Percentiles rank a stretch among this genome's conserved stretches.
These are phyloP conservation scores for Auricularia heimuer DNA, from an alignment of 768 basidiomycete species.

Conservation along the genomic window DNA sequence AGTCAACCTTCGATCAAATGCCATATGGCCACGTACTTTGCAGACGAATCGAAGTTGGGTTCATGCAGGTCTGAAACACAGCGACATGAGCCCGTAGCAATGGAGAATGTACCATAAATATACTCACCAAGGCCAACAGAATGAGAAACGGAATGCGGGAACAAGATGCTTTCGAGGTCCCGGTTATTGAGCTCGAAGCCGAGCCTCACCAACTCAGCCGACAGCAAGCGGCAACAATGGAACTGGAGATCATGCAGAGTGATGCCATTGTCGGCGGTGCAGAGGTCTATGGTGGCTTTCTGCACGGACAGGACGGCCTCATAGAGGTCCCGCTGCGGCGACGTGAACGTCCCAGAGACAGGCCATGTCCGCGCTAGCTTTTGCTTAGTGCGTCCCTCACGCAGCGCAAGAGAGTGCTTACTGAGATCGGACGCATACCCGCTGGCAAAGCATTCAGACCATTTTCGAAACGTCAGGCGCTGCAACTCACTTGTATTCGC, in stretches of 20 bases:
- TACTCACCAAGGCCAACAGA: slow-evolving; percentile 77
- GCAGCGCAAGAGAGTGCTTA: slow-evolving; percentile 23
- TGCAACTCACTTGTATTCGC: slow-evolving; percentile 69
- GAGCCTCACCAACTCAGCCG: slow-evolving; percentile 64
- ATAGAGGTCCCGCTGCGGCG: slow-evolving; percentile 80
- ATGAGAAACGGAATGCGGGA: slow-evolving; percentile 90
- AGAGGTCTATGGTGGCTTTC: slow-evolving; percentile 53
- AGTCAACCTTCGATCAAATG: background rate
- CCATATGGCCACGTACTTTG: slow-evolving; percentile 31
- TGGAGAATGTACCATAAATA: background rate
- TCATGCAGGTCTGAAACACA: slow-evolving; percentile 71
- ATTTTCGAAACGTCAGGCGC: background rate
- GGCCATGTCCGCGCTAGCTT: slow-evolving; percentile 76
- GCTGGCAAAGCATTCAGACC: slow-evolving; percentile 27
- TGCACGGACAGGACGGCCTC: slow-evolving; percentile 63
- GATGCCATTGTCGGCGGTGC: slow-evolving; percentile 45
- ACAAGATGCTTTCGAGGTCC: slow-evolving; percentile 61
- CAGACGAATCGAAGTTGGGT: slow-evolving; percentile 51
- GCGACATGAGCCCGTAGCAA: slow-evolving; percentile 1
- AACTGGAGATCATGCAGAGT: slow-evolving; percentile 72
- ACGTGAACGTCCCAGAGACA: slow-evolving; percentile 67
- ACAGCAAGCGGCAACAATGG: slow-evolving; percentile 54
- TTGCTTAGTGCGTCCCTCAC: background rate
- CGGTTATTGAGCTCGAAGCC: slow-evolving; percentile 47
- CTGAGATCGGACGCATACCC: slow-evolving; percentile 95